phyloP scores from a whole-genome alignment of 2,329 filamentous ascomycete genomes.

The Pseudogymnoascus sp. region DNA sequence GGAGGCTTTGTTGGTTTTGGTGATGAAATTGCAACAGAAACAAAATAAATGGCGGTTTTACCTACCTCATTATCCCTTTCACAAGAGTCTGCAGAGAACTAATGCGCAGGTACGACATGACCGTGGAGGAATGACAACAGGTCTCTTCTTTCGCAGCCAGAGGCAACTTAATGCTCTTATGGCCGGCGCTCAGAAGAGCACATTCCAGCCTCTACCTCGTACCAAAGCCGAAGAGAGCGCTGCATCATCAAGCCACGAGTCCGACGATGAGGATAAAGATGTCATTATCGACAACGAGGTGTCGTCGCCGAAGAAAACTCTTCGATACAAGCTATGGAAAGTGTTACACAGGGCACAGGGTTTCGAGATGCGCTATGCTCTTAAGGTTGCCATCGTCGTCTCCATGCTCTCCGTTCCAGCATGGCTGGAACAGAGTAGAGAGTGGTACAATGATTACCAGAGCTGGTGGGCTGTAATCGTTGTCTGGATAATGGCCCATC shows the following conservation, averaged over 20 bases:
- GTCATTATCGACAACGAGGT: slow-evolving; percentile 35
- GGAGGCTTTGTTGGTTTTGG: slow-evolving; percentile 39
- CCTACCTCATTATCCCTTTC: slow-evolving; percentile 46
- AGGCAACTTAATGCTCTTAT: slow-evolving; percentile 26
- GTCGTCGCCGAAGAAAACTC: slow-evolving; percentile 31
- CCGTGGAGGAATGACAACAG: slow-evolving; percentile 49
- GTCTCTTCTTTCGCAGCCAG: slow-evolving; percentile 35
- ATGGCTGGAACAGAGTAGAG: slow-evolving; percentile 38
- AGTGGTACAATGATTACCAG: slow-evolving; percentile 50
- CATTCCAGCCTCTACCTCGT: slow-evolving; percentile 28
- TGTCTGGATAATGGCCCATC: slow-evolving; percentile 49
- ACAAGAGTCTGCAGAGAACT: slow-evolving; percentile 45
- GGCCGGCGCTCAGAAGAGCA: slow-evolving; percentile 28
- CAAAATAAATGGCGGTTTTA: slow-evolving; percentile 38
- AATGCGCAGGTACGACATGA: slow-evolving; percentile 54
- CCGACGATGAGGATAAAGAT: slow-evolving; percentile 32
- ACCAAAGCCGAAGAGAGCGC: slow-evolving; percentile 7
- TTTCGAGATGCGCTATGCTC: slow-evolving; percentile 50
- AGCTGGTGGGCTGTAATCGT: slow-evolving; percentile 53
- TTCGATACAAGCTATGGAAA: slow-evolving; percentile 43
- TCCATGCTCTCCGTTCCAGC: slow-evolving; percentile 47
- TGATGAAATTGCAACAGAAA: slow-evolving; percentile 41
- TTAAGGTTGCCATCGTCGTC: slow-evolving; percentile 48
- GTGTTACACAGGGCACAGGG: slow-evolving; percentile 47
- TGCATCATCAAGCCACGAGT: slow-evolving; percentile 19